Evolutionary conservation across 2,329 filamentous ascomycete species (phyloP).

Genomic region (Epichloe aotearoae): DNA sequence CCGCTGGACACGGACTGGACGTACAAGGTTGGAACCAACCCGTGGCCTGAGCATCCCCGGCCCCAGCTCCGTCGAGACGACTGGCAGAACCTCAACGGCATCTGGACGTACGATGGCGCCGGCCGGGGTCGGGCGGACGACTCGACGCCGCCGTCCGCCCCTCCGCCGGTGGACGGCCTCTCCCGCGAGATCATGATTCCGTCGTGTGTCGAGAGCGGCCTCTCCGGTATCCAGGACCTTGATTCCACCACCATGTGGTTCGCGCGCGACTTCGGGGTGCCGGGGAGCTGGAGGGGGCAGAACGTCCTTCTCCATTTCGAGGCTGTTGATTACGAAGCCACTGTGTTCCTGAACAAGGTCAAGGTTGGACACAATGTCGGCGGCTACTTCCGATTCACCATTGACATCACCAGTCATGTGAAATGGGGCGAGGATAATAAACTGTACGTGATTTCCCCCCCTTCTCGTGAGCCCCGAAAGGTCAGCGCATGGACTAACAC

Average conservation of each 20-base stretch:
- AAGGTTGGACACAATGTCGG: constrained; percentile 40
- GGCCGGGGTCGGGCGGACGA: constrained; percentile 6
- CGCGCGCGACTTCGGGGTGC: constrained; percentile 36
- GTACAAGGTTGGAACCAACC: constrained; percentile 33
- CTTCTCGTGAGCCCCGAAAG: neutral
- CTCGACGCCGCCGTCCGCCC: constrained; percentile 1
- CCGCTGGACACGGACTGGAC: constrained; percentile 40
- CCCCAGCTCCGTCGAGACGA: constrained; percentile 39
- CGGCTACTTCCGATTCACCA: constrained; percentile 47
- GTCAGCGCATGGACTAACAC: neutral
- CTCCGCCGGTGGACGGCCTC: constrained; percentile 15
- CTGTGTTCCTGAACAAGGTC: constrained; percentile 44
- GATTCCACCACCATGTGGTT: constrained; percentile 34
- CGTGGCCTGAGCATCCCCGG: constrained; percentile 45
- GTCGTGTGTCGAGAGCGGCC: constrained; percentile 30
- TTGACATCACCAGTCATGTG: constrained; percentile 41
- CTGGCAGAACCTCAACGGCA: constrained; percentile 45
- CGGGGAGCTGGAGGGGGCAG: constrained; percentile 30
- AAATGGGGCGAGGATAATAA: constrained; percentile 33
- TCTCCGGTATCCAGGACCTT: constrained; percentile 34
- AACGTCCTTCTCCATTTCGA: constrained; percentile 42
- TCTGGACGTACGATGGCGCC: constrained; percentile 39
- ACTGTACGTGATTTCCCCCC: constrained; percentile 25
- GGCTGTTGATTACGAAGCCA: constrained; percentile 44
- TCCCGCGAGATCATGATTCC: constrained; percentile 28